Evolutionary conservation across 2,329 filamentous ascomycete genomes (phyloP).

Genomic region (Trichoderma polysporum): DNA sequence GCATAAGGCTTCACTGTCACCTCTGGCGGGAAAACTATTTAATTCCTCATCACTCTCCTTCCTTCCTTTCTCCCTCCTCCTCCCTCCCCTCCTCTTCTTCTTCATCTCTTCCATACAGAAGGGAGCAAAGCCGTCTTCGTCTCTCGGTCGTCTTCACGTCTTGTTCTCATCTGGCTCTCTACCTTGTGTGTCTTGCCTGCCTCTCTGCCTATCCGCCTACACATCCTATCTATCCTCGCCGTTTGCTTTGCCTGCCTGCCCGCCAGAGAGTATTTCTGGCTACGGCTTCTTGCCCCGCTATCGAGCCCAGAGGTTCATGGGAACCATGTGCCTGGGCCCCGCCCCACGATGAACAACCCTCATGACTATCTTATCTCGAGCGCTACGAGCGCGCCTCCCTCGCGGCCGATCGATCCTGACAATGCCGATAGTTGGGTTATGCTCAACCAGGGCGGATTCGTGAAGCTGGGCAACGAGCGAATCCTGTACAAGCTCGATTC

Average conservation of each 20-base stretch:
- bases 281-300: conserved; percentile 23
- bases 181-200: not conserved
- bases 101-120: not conserved
- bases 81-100: not conserved
- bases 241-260: conserved; percentile 26
- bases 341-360: conserved; percentile 42
- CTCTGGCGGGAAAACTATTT: conserved; percentile 7
- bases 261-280: conserved; percentile 22
- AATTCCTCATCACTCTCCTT: conserved; percentile 1
- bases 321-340: conserved; percentile 34
- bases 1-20: conserved; percentile 4
- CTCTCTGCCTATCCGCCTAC: not conserved
- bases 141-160: not conserved
- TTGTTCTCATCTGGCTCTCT: not conserved
- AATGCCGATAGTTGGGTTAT: conserved; percentile 78
- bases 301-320: conserved; percentile 28
- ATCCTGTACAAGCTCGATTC: conserved; percentile 78
- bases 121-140: not conserved
- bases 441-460: conserved; percentile 76
- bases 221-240: conserved; percentile 6
- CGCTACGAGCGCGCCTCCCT: conserved; percentile 36
- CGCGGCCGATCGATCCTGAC: conserved; percentile 49
- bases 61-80: conserved; percentile 1
- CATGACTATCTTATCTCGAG: conserved; percentile 43
- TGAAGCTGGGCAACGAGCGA: conserved; percentile 80